Conservation (phyloP, 176 grass and related monocot genomes). For the Ensete ventricosum region DNA sequence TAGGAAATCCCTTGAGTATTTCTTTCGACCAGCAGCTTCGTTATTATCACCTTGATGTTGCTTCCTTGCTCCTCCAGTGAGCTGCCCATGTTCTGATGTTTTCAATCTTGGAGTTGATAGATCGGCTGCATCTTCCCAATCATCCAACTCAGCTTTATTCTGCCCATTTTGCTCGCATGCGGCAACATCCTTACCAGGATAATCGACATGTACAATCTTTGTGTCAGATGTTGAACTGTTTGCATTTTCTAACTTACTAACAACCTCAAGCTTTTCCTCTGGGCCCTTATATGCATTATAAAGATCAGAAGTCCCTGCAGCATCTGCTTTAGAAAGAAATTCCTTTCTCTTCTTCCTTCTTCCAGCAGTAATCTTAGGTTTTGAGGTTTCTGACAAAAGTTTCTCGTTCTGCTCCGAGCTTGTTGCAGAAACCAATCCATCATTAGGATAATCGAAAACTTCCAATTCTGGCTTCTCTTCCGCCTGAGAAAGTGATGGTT, state of each 20-base stretch:
- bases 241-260: conserved; percentile 17
- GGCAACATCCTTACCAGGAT: conserved; percentile 33
- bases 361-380: conserved; percentile 36
- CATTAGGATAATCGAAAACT: neutral
- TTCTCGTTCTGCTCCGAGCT: conserved; percentile 53
- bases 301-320: conserved; percentile 77
- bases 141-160: conserved; percentile 61
- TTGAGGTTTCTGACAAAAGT: conserved; percentile 28
- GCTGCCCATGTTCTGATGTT: conserved; percentile 25
- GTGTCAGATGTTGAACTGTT: conserved; percentile 29
- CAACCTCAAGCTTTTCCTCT: conserved; percentile 47
- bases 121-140: conserved; percentile 94
- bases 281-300: conserved; percentile 94
- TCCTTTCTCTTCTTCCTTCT: conserved; percentile 71
- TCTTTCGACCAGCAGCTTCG: conserved; percentile 43
- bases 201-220: conserved; percentile 20
- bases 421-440: conserved; percentile 8
- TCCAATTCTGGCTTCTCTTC: conserved; percentile 9
- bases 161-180: conserved; percentile 42
- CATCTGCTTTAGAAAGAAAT: conserved; percentile 92
- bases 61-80: conserved; percentile 15
- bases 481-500: neutral
- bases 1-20: conserved; percentile 82
- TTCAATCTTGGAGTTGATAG: conserved; percentile 62
- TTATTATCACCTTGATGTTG: conserved; percentile 22